These are phyloP conservation scores for Geranomyces michiganensis DNA, from an alignment of 192 early-diverging fungal species.

Conservation along the genomic window DNA sequence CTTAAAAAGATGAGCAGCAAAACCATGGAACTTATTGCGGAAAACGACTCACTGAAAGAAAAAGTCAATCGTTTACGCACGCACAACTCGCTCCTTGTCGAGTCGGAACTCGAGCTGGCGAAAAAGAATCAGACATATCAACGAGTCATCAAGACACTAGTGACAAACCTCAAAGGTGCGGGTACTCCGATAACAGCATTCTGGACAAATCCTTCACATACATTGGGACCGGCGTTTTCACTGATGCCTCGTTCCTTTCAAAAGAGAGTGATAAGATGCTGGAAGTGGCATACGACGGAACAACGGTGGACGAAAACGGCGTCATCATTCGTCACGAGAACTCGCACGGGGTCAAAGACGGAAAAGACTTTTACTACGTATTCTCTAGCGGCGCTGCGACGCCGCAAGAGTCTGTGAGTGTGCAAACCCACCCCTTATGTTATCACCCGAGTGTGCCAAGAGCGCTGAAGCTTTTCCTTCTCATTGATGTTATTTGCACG, in stretches of 20 bases:
- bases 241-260: neutral
- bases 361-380: neutral
- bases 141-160: constrained; percentile 58
- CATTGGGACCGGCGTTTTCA: too few relatives aligned
- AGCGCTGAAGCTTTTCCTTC: too few relatives aligned
- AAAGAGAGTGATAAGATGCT: constrained; percentile 7
- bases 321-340: neutral
- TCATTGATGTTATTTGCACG: too few relatives aligned
- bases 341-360: neutral
- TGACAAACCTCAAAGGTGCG: constrained; percentile 59
- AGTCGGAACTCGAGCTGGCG: constrained; percentile 56
- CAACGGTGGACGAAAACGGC: neutral
- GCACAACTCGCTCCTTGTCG: constrained; percentile 46
- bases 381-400: neutral
- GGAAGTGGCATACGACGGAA: neutral
- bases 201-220: too few relatives aligned
- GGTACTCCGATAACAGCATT: neutral
- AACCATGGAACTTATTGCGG: constrained; percentile 54
- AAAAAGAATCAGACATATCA: constrained; percentile 63
- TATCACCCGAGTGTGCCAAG: too few relatives aligned
- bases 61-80: constrained; percentile 51
- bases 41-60: constrained; percentile 53
- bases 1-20: constrained; percentile 60
- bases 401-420: neutral
- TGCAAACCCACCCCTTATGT: too few relatives aligned